phyloP scores from a whole-genome alignment of 371 early-diverging fungal genomes.

The Vairimorpha necatrix region DNA sequence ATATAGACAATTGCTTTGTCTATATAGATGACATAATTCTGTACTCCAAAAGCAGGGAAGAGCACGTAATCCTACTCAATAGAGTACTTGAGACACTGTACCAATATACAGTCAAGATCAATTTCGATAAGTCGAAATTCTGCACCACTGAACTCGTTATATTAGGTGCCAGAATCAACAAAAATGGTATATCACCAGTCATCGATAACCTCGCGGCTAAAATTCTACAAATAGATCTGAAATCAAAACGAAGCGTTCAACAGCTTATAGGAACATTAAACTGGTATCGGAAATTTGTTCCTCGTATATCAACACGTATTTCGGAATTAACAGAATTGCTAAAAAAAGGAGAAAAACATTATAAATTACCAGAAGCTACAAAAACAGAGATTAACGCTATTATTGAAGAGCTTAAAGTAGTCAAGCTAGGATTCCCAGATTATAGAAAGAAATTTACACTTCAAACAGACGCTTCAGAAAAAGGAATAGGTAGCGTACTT shows the following conservation, averaged over 20 bases:
- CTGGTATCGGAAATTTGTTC: constrained; percentile 13
- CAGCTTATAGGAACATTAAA: neutral
- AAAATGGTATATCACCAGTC: neutral
- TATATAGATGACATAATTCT: constrained; percentile 21
- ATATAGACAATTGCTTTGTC: neutral
- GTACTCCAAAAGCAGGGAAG: constrained; percentile 6
- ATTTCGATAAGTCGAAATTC: constrained; percentile 4
- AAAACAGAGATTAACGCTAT: neutral
- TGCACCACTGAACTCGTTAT: constrained; percentile 1
- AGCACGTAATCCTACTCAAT: neutral
- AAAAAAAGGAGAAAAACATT: neutral
- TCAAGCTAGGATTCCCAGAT: constrained; percentile 32
- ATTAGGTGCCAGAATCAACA: constrained; percentile 14
- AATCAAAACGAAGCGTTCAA: neutral
- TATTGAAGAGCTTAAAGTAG: neutral
- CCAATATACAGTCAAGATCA: neutral
- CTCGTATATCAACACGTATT: neutral
- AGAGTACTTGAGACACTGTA: neutral
- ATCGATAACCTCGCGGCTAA: neutral
- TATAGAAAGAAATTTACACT: constrained; percentile 36
- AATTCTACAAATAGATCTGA: neutral
- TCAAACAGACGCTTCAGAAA: constrained; percentile 41
- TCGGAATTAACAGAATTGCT: neutral
- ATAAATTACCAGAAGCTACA: neutral
- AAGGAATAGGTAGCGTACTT: constrained; percentile 43